Base-by-base conservation (phyloP, 208 protist genomes). In the Blastocrithidia nonstop region DNA sequence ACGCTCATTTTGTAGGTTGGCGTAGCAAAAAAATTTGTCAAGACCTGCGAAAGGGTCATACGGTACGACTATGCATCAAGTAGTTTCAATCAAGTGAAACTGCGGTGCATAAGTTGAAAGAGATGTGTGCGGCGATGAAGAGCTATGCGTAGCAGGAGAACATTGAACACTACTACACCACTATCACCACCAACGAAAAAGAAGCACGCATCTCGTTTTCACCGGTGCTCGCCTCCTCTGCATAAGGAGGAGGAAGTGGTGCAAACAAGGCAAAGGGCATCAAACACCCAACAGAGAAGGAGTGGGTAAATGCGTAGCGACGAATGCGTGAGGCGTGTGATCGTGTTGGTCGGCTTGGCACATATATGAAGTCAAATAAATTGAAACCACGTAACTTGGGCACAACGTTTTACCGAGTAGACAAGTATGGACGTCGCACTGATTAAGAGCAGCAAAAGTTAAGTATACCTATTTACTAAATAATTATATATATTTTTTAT, bases 1-100 rank as follows among this genome's bases (percentile, higher is more conserved):
- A 93, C 41, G 61, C 84, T 2, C 84, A 93, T 50, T 88, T 89
- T 63, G 54, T 93, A 13, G 73, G 77, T 25, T 93, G 84, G 84
- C 68, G 71, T 40, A 85, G 75, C 65, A 87, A 88, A 45, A 89
- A 89, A 54, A 81, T 89, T 15, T 63, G 66, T 20, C 64, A 85
- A 40, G 80, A 88, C 38, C 56, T 93, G 16, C 57, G 61, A 48
- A 78, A 71, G 40, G 50, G 64, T 0, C 79, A 89, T 54, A 66
- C 74, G 1, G 84, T 89, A 27, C 80, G 84, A 51, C 44, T 93
- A 16, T 74, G 64, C 20, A 86, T 88, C 20, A 68, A 64, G 20
- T 71, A 93, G 19, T 93, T 93, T 43, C 75, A 86, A 52, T 71
- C 53, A 38, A 50, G 64, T 17, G 74, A 81, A 50, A 44, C 64